A percentile compares a stretch with the other conserved stretches of the same genome.
Evolutionary conservation across 176 grass and related monocot genomes (phyloP).

Genomic region (Alloteropsis semialata): DNA sequence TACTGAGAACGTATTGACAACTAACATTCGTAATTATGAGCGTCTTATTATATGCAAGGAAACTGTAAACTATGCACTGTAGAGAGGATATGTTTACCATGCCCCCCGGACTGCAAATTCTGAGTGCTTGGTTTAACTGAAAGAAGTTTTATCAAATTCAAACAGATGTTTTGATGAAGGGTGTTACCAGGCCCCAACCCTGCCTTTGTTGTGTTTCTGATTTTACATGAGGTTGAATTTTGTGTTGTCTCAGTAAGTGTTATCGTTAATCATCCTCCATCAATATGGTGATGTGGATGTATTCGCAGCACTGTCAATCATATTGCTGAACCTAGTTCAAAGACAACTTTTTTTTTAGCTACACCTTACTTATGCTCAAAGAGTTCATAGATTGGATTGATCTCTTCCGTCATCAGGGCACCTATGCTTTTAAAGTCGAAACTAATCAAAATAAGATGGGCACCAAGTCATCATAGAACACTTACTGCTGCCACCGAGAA

Average conservation of each 20-base stretch:
- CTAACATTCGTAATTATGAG: not conserved
- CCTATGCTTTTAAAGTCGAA: not conserved
- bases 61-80: not conserved
- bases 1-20: not conserved
- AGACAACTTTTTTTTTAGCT: not conserved
- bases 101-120: not conserved
- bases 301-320: not conserved
- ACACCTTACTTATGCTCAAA: not conserved
- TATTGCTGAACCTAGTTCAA: not conserved
- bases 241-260: not conserved
- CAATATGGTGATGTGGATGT: not conserved
- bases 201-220: not conserved
- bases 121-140: not conserved
- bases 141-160: not conserved
- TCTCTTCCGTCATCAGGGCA: not conserved
- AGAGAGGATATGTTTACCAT: not conserved
- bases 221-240: not conserved
- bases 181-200: not conserved
- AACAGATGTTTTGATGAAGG: not conserved
- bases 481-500: not conserved
- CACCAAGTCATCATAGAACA: not conserved
- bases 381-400: not conserved
- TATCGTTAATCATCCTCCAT: not conserved
- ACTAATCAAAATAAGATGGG: not conserved
- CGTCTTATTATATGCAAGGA: not conserved